These are phyloP conservation scores for Botrytis hyacinthi DNA, from an alignment of 2,329 filamentous ascomycete species.

Conservation along the genomic window DNA sequence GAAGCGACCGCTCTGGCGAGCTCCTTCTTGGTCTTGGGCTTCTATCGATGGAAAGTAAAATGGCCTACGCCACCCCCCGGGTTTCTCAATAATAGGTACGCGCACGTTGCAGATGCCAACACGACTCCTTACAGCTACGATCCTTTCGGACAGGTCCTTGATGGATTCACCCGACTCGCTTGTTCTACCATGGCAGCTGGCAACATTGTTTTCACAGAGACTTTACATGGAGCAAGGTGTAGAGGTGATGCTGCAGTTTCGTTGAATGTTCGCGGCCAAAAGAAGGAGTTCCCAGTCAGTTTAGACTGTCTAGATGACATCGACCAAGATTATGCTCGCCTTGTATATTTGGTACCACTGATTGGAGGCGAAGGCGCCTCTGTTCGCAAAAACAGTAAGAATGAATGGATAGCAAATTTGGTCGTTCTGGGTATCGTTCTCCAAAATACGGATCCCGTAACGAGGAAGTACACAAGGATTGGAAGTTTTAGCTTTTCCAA, in stretches of 20 bases:
- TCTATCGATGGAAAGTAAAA: background rate
- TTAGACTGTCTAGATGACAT: background rate
- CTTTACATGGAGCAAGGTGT: background rate
- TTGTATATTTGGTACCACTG: background rate
- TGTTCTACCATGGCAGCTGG: background rate
- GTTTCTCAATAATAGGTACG: background rate
- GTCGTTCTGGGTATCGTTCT: background rate
- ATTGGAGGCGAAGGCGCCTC: background rate
- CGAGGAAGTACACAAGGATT: background rate
- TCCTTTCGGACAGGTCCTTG: background rate
- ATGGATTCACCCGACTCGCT: background rate
- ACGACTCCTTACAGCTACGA: background rate
- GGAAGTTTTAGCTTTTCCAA: no score
- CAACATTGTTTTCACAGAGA: background rate
- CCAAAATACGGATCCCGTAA: rapidly evolving
- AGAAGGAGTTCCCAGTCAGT: rapidly evolving
- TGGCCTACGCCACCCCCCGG: rapidly evolving
- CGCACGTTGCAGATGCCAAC: background rate
- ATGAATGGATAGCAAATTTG: no score
- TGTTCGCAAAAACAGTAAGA: rapidly evolving
- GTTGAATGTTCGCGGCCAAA: background rate
- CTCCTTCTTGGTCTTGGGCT: slow-evolving; percentile 26
- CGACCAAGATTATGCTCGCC: rapidly evolving
- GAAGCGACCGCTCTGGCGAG: slow-evolving; percentile 21
- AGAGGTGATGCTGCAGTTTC: background rate